Evolutionary conservation across 345 rosid genomes (phyloP), one percentile per base, ranked within the genome.

Genomic region (Eucalyptus grandis): DNA sequence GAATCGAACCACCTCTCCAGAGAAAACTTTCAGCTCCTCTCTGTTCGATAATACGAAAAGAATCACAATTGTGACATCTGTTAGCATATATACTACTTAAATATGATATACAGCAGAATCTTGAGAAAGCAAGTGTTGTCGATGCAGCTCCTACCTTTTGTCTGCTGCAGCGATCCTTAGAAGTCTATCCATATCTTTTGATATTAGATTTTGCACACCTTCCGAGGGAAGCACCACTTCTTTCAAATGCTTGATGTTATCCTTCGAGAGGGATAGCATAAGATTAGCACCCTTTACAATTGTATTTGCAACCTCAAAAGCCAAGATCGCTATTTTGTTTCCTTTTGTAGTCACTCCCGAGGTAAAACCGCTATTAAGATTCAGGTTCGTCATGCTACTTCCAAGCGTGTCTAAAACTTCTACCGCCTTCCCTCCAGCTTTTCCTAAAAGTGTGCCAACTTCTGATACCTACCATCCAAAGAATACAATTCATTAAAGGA

Each of bases 231-330:
- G 96, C 92, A 98, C 99, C 24, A 69, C 96, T 86, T 97, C 98
- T 94, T 95, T 97, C 67, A 98, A 92, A 94, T 95, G 97, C 89
- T 86, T 92, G 72, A 96, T 92, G 87, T 93, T 98, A 86, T 94
- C 97, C 88, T 92, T 92, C 9, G 99, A 96, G 62, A 98, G 97
- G 46, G 99, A 96, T 69, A 95, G 97, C 99, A 98, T 96, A 62
- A 98, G 94, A 94, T 95, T 97, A 89, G 97, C 94, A 77, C 99
- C 99, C 94, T 98, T 98, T 86, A 98, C 99, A 12, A 98, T 93
- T 26, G 99, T 98, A 88, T 98, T 98, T 62, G 99, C 99, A 37
- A 96, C 99, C 93, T 98, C 99, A 92, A 98, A 98, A 86, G 99
- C 94, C 91, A 98, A 93, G 89, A 98, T 98, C 43, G 94, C 90